Evolutionary conservation across 1,139 yeast genomes (phyloP).

Genomic region (Pichia inconspicua): DNA sequence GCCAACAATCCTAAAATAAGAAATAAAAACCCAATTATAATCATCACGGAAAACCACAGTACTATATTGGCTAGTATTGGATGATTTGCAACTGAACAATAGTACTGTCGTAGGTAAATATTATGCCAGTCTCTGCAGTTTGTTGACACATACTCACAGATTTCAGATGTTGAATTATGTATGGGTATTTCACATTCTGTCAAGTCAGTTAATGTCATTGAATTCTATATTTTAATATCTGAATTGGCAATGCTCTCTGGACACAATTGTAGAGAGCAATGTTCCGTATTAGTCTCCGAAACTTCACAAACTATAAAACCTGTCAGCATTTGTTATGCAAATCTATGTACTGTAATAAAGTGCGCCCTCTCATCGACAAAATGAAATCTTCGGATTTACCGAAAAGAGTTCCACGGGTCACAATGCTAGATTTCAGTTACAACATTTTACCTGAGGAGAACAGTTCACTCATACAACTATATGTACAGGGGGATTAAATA

Average conservation of each 20-base stretch:
- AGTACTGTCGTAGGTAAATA: conserved; percentile 17
- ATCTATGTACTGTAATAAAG: too few relatives aligned
- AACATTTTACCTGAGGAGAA: too few relatives aligned
- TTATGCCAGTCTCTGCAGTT: conserved; percentile 13
- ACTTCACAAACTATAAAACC: too few relatives aligned
- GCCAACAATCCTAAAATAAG: conserved; percentile 60
- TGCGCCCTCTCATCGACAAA: too few relatives aligned
- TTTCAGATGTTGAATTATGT: conserved; percentile 8
- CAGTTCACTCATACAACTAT: not conserved
- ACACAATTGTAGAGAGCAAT: not conserved
- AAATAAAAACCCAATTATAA: conserved; percentile 8
- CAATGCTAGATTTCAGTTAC: too few relatives aligned
- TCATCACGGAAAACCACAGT: conserved; percentile 3
- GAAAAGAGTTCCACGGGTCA: too few relatives aligned
- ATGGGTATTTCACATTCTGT: conserved; percentile 8
- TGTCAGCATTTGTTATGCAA: too few relatives aligned
- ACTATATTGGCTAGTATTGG: conserved; percentile 7
- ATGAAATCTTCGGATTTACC: too few relatives aligned
- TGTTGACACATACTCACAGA: conserved; percentile 14
- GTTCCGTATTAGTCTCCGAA: not conserved
- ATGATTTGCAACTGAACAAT: conserved; percentile 12
- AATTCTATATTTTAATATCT: not conserved
- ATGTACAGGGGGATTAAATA: not conserved
- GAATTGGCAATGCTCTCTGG: not conserved
- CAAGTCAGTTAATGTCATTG: not conserved